Evolutionary conservation across 805 yeast genomes (phyloP).

Genomic region (Tetrapisispora iriomotensis): DNA sequence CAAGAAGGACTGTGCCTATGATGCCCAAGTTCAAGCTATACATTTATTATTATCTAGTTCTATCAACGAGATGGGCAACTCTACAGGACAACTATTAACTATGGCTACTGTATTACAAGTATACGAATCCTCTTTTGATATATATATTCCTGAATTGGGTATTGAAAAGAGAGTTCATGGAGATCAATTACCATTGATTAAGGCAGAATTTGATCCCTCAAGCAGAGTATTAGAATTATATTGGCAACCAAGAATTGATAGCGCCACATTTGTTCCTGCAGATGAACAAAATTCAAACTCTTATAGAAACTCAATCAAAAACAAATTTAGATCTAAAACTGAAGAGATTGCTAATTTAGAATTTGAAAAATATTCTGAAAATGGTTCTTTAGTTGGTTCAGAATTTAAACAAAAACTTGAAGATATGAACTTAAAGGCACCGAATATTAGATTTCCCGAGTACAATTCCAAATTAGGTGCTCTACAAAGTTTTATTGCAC

Average conservation of each 20-base stretch:
- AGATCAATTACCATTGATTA: slow-evolving; percentile 84
- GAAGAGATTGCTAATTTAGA: slow-evolving; percentile 53
- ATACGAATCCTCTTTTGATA: slow-evolving; percentile 93
- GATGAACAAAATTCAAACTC: slow-evolving; percentile 75
- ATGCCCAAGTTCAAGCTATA: slow-evolving; percentile 90
- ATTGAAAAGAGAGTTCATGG: slow-evolving; percentile 95
- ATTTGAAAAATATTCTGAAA: slow-evolving; percentile 25
- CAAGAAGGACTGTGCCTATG: slow-evolving; percentile 86
- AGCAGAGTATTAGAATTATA: slow-evolving; percentile 64
- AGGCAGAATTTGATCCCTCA: slow-evolving; percentile 83
- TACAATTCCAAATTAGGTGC: slow-evolving; percentile 31
- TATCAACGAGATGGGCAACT: slow-evolving; percentile 59
- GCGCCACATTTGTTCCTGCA: slow-evolving; percentile 82
- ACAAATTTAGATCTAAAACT: slow-evolving; percentile 65
- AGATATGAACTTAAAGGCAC: slow-evolving; percentile 42
- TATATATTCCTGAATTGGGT: slow-evolving; percentile 84
- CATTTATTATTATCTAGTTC: slow-evolving; percentile 80
- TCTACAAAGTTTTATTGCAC: slow-evolving; percentile 37
- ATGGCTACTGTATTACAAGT: slow-evolving; percentile 87
- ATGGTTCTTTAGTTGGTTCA: slow-evolving; percentile 28
- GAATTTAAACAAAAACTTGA: slow-evolving; percentile 40
- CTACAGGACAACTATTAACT: slow-evolving; percentile 73
- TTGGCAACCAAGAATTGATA: slow-evolving; percentile 90
- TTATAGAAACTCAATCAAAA: slow-evolving; percentile 68
- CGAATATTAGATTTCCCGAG: slow-evolving; percentile 30